Evolutionary conservation across 2,329 filamentous ascomycete genomes (phyloP).

Genomic region (Neodidymelliopsis sp.): DNA sequence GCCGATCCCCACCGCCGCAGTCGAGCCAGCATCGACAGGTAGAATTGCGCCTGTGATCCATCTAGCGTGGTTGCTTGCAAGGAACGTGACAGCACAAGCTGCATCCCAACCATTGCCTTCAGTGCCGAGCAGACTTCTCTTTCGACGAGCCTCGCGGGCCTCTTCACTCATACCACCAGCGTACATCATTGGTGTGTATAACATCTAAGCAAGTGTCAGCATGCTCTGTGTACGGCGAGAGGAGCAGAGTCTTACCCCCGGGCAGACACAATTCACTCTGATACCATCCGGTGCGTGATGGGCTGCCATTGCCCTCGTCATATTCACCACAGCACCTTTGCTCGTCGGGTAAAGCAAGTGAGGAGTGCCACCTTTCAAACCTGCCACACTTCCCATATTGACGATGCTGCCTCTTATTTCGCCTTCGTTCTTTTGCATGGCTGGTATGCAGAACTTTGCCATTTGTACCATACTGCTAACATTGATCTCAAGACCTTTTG

Average conservation of each 20-base stretch:
- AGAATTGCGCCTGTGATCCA: constrained; percentile 56
- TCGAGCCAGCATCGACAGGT: constrained; percentile 42
- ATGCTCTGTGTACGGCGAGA: neutral
- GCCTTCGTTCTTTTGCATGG: constrained; percentile 63
- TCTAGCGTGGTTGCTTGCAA: constrained; percentile 60
- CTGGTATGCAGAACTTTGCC: constrained; percentile 67
- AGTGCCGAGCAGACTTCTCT: constrained; percentile 59
- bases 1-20: constrained; percentile 38
- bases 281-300: constrained; percentile 61
- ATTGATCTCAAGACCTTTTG: constrained; percentile 66
- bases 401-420: constrained; percentile 60
- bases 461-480: constrained; percentile 72
- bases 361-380: constrained; percentile 62
- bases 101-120: constrained; percentile 65
- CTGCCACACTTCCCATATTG: constrained; percentile 70
- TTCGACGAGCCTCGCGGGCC: constrained; percentile 57
- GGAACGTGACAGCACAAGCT: constrained; percentile 59
- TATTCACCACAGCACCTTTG: constrained; percentile 63
- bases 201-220: constrained; percentile 44
- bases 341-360: constrained; percentile 62
- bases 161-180: constrained; percentile 59
- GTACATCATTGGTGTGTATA: constrained; percentile 66
- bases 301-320: constrained; percentile 64
- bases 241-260: constrained; percentile 43
- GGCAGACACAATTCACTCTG: constrained; percentile 64